Conservation (phyloP, 2,329 filamentous ascomycete species). For the Catunica adiposa region DNA sequence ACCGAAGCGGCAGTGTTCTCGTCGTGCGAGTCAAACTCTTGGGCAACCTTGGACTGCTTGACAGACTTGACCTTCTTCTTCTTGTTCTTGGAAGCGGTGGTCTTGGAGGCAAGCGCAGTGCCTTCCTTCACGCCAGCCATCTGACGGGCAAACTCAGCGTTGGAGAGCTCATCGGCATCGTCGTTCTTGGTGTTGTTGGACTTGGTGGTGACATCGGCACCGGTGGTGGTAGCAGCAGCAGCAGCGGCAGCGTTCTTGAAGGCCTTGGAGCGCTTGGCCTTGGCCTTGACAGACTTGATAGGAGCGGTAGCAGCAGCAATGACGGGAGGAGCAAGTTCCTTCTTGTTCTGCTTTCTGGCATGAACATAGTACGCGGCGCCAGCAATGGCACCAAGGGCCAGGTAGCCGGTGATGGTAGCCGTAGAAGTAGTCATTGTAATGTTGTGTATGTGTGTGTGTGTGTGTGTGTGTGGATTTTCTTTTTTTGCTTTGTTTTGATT, state of each 20-base stretch:
- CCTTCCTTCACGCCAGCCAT: conserved; percentile 56
- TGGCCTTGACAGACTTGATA: conserved; percentile 24
- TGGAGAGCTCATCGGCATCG: conserved; percentile 35
- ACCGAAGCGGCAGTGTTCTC: conserved; percentile 44
- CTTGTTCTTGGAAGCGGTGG: conserved; percentile 35
- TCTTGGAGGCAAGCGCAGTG: conserved; percentile 28
- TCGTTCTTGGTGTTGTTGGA: conserved; percentile 8
- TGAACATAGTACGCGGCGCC: conserved; percentile 21
- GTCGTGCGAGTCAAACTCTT: conserved; percentile 28
- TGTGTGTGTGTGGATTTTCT: no score
- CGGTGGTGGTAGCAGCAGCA: conserved; percentile 1
- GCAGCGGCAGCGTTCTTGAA: conserved; percentile 22
- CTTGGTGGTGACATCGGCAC: conserved; percentile 3
- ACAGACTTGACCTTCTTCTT: conserved; percentile 49
- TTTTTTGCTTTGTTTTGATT: no score
- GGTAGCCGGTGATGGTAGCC: conserved; percentile 23
- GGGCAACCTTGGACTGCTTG: conserved; percentile 49
- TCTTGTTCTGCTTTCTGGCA: not conserved
- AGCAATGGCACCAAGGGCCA: conserved; percentile 23
- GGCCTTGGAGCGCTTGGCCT: conserved; percentile 30
- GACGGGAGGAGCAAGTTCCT: not conserved
- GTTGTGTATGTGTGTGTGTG: not conserved
- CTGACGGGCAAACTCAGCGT: conserved; percentile 61
- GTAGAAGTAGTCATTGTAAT: conserved; percentile 16
- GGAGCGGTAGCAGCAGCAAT: conserved; percentile 16